A percentile compares a stretch with the other conserved stretches of the same genome.
phyloP scores from a whole-genome alignment of 345 rosid genomes.

The Linum trigynum region DNA sequence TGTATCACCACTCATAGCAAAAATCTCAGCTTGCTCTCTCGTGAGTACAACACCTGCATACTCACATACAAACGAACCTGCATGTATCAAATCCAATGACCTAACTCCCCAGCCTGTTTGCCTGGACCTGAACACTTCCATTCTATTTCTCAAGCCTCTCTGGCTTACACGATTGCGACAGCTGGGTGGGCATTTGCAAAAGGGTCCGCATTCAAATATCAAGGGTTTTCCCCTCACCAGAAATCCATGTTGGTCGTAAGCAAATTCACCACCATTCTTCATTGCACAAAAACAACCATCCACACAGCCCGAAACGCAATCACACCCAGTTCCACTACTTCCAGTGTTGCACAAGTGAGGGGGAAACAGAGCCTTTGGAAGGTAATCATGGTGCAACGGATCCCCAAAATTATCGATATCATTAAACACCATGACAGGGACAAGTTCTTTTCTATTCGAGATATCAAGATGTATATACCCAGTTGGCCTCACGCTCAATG shows the following conservation, averaged over 20 bases:
- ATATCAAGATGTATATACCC: conserved; percentile 78
- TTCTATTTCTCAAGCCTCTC: conserved; percentile 51
- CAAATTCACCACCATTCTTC: conserved; percentile 76
- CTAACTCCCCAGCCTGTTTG: conserved; percentile 96
- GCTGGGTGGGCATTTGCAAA: conserved; percentile 63
- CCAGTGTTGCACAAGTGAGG: conserved; percentile 29
- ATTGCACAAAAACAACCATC: conserved; percentile 60
- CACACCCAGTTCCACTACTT: conserved; percentile 52
- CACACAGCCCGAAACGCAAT: conserved; percentile 50
- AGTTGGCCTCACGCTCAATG: conserved; percentile 49
- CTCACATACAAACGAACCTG: conserved; percentile 87
- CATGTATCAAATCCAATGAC: conserved; percentile 72
- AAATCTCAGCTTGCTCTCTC: conserved; percentile 70
- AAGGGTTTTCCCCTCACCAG: conserved; percentile 66
- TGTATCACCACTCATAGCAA: conserved; percentile 72
- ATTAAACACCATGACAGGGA: conserved; percentile 63
- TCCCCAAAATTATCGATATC: conserved; percentile 69
- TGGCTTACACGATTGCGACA: conserved; percentile 79
- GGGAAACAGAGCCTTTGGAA: conserved; percentile 53
- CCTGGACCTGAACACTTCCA: conserved; percentile 83
- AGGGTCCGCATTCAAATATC: conserved; percentile 68
- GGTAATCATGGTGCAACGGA: conserved; percentile 78
- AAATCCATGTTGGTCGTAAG: conserved; percentile 58
- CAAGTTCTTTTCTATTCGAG: conserved; percentile 47
- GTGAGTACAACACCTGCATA: conserved; percentile 85